Evolutionary conservation across 2,329 filamentous ascomycete genomes (phyloP), one percentile per base, ranked within the genome.

Genomic region (Raffaelea arxii): DNA sequence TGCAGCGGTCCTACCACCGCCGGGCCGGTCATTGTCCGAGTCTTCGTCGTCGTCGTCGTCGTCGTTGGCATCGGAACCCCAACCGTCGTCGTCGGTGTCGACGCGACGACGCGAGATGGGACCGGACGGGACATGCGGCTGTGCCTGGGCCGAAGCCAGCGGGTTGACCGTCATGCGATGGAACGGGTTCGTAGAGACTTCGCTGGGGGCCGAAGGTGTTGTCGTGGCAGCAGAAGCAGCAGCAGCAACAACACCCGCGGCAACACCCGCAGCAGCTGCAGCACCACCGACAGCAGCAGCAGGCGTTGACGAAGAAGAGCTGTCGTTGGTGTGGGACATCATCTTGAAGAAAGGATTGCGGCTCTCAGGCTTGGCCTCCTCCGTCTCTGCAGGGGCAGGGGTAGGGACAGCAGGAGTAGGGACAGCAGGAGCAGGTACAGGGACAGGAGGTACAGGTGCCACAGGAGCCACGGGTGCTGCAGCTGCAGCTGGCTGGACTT

Each of bases 311-410:
- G 78, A 67, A n/a, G n/a, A n/a, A n/a, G n/a, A n/a, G 18, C 72
- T 67, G 47, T 78, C 82, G 6, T 70, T 69, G 10, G 79, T 70
- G 61, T 90, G 84, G 43, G 80, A 82, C 72, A 94, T 81, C 69
- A 90, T 92, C 65, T 84, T 87, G 70, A 91, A 88, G 70, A 94
- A 98, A 3, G 92, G 92, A 60, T 97, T 97, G 63, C 86, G 91
- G 57, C 88, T 95, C 65, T 94, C 86, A 2, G 77, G 73, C 54
- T 87, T 82, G 6, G 72, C 32, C 12, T 51, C 53, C 4, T 48
- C 67, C 3, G 74, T 25, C 5, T 43, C 36, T 2, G 25, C 36
- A 2, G 14, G 14, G 18, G 12, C 6, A 6, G 38, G 12, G 7
- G 38, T 12, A 9, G 70, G 40, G 77, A 72, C 48, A 74, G 74